phyloP scores from a whole-genome alignment of 2,329 filamentous ascomycete species.

The Monilinia polystroma region DNA sequence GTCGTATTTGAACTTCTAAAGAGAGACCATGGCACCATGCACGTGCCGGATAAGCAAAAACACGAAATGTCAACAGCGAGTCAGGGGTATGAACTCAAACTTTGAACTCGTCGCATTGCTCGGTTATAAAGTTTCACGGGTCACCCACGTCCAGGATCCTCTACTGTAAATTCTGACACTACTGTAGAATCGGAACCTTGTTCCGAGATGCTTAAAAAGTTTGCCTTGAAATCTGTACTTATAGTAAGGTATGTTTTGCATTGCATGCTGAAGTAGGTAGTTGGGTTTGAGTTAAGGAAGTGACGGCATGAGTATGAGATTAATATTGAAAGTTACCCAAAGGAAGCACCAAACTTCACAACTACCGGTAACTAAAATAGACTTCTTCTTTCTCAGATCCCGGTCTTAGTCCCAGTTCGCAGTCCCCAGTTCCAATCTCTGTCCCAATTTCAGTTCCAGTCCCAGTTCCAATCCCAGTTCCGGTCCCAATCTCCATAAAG shows the following conservation, averaged over 20 bases:
- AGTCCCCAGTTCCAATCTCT: too few species aligned
- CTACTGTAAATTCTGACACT: constrained; percentile 8
- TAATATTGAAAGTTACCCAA: not conserved
- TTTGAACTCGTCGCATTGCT: constrained; percentile 9
- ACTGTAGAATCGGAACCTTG: constrained; percentile 6
- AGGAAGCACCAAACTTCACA: not conserved
- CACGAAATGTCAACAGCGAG: not conserved
- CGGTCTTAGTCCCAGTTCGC: too few species aligned
- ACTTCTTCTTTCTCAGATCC: too few species aligned
- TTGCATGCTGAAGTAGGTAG: not conserved
- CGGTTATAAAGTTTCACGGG: not conserved
- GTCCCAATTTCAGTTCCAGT: too few species aligned
- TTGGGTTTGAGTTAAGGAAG: not conserved
- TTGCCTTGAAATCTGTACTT: not conserved
- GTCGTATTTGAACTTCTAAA: too few species aligned
- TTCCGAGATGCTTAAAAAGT: constrained; percentile 6
- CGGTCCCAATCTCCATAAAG: not conserved
- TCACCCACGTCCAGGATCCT: not conserved
- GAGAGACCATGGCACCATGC: not conserved
- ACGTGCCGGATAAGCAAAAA: not conserved
- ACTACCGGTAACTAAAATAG: not conserved
- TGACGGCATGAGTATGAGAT: constrained; percentile 2
- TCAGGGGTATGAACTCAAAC: constrained; percentile 6
- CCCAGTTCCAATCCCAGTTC: too few species aligned
- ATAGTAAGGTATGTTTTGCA: constrained; percentile 12